Evolutionary conservation across 1,284 basidiomycete genomes (phyloP).

Genomic region (Pisolithus thermaeus): DNA sequence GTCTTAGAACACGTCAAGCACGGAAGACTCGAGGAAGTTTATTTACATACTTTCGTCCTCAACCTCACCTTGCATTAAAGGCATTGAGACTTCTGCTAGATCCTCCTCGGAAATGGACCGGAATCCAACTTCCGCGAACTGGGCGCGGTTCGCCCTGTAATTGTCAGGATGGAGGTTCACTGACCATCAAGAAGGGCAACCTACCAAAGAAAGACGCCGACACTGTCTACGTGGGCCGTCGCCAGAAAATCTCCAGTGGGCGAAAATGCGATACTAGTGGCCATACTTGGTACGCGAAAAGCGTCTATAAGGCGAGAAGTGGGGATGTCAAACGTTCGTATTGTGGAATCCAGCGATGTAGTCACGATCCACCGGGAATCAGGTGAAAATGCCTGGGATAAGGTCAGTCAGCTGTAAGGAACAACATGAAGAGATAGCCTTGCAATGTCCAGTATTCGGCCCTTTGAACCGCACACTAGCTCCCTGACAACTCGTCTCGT

Average conservation of each 20-base stretch:
- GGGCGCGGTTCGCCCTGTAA: slow-evolving; percentile 87
- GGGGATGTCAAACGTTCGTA: slow-evolving; percentile 95
- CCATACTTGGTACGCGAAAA: slow-evolving; percentile 86
- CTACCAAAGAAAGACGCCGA: slow-evolving; percentile 92
- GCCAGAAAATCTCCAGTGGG: slow-evolving; percentile 96
- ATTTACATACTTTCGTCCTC: slow-evolving; percentile 59
- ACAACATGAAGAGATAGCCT: slow-evolving; percentile 19
- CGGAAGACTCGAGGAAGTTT: background rate
- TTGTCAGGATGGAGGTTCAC: background rate
- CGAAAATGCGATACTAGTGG: slow-evolving; percentile 88
- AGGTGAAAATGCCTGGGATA: slow-evolving; percentile 76
- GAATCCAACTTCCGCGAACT: slow-evolving; percentile 84
- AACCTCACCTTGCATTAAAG: slow-evolving; percentile 79
- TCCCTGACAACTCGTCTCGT: slow-evolving; percentile 86
- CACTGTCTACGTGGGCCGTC: slow-evolving; percentile 89
- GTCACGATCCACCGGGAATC: slow-evolving; percentile 92
- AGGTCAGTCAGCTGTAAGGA: background rate
- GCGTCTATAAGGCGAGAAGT: slow-evolving; percentile 90
- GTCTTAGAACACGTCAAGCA: slow-evolving; percentile 34
- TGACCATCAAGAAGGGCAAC: slow-evolving; percentile 12
- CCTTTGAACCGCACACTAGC: slow-evolving; percentile 67
- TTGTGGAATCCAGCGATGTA: slow-evolving; percentile 84
- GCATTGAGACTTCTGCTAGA: slow-evolving; percentile 64
- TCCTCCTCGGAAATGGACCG: slow-evolving; percentile 77
- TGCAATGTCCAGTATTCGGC: slow-evolving; percentile 80